Base-by-base conservation (phyloP, 306 rosid species). In the Begonia peltatifolia region DNA sequence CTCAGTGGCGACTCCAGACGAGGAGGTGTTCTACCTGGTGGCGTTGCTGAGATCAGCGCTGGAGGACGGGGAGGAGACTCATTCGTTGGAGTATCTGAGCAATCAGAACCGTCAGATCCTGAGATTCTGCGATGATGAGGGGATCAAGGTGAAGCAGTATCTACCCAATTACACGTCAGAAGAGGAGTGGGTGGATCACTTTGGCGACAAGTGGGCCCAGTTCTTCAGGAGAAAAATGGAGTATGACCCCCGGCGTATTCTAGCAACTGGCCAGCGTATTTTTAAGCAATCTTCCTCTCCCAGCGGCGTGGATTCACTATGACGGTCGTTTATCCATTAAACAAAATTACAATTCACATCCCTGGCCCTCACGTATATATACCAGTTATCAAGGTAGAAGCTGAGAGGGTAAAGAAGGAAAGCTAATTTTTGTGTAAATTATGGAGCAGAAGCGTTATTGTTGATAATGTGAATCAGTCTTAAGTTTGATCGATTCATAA, bases 191-290 rank as follows among this genome's bases (percentile, higher is more conserved):
- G 60, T 56, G 74, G 86, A 80, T 75, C 95, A 90, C 74, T 90
- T 78, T 17, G 99, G 95, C 0, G 80, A 85, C 61, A 86, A 79
- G 82, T 90, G 99, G 95, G 68, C 52, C 61, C 80, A 47, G 22
- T 90, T 83, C 75, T 56, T 59, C 64, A 59, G 50, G 54, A 67
- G 76, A 57, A 90, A 90, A 79, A 66, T 71, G 86, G 62, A 71
- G 74, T 86, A 74, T 14, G 95, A 90, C 52, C 99, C 99, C 11
- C 82, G 68, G 22, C 63, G 53, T 64, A 80, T 90, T 70, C 70
- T 90, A 60, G 95, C 95, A 63, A 79, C 95, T 0, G 99, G 99
- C 56, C 99, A 90, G 70, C 79, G 62, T 51, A 86, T 90, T 11
- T 90, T 86, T 50, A 51, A 54, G 20, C 87, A 82, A 30, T 62